phyloP scores from a whole-genome alignment of 331 rosid species.

The Quercus phellos region DNA sequence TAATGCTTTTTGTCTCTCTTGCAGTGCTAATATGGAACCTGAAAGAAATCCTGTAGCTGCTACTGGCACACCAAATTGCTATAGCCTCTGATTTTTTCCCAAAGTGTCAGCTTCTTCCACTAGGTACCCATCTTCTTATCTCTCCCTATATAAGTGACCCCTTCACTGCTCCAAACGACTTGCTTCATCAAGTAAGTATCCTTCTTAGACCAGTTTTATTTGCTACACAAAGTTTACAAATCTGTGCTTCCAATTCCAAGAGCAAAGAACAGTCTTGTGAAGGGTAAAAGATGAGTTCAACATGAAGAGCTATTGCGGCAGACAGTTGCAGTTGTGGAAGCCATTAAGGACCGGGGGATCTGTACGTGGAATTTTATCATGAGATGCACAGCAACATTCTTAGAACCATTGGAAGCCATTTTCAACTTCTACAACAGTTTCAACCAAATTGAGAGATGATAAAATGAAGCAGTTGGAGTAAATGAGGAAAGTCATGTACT shows the following conservation, averaged over 20 bases:
- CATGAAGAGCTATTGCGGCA: too few species aligned
- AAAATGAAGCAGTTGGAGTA: constrained; percentile 40
- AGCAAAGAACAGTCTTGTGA: not conserved
- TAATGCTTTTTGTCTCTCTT: too few species aligned
- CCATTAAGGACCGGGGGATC: too few species aligned
- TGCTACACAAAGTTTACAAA: not conserved
- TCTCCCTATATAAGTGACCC: not conserved
- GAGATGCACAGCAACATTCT: constrained; percentile 34
- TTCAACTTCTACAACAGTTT: constrained; percentile 19
- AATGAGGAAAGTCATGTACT: constrained; percentile 51
- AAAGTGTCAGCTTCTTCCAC: not conserved
- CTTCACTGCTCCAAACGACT: not conserved
- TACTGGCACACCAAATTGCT: too few species aligned
- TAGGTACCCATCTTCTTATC: too few species aligned
- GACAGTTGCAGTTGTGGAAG: too few species aligned
- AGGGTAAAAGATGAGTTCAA: constrained; percentile 2
- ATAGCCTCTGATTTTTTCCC: constrained; percentile 19
- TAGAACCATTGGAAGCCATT: constrained; percentile 32
- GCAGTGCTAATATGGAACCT: too few species aligned
- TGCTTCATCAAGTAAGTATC: not conserved
- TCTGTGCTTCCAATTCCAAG: not conserved
- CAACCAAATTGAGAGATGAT: constrained; percentile 29
- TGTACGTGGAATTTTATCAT: constrained; percentile 1
- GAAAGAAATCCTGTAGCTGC: too few species aligned
- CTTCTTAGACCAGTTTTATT: not conserved